These are phyloP conservation scores for Ganoderma meredithae DNA, from an alignment of 1,284 basidiomycete genomes.

Conservation along the genomic window DNA sequence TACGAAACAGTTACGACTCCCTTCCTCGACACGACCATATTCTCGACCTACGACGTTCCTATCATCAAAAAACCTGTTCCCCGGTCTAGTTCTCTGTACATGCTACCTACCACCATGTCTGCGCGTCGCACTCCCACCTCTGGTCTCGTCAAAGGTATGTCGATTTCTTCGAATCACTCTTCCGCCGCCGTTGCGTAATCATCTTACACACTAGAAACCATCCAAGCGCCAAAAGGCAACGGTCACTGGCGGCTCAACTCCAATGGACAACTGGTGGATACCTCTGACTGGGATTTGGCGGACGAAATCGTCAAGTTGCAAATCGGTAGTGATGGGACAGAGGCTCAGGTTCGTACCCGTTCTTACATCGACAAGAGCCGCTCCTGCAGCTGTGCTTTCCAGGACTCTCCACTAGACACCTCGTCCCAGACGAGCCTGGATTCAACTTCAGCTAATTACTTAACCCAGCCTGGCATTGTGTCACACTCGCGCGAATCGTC, in stretches of 20 bases:
- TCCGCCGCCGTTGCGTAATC: slow-evolving; percentile 14
- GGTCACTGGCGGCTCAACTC: slow-evolving; percentile 68
- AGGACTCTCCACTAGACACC: slow-evolving; percentile 76
- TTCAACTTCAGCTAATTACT: slow-evolving; percentile 68
- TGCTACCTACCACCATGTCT: slow-evolving; percentile 37
- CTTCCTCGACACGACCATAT: slow-evolving; percentile 48
- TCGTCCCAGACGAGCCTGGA: slow-evolving; percentile 73
- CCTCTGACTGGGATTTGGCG: slow-evolving; percentile 71
- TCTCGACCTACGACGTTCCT: slow-evolving; percentile 43
- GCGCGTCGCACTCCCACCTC: slow-evolving; percentile 39
- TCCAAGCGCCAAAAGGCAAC: slow-evolving; percentile 35
- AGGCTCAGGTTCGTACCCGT: slow-evolving; percentile 69
- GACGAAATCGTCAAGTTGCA: slow-evolving; percentile 77
- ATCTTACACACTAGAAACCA: slow-evolving; percentile 33
- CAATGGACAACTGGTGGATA: slow-evolving; percentile 68
- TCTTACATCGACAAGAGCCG: slow-evolving; percentile 62
- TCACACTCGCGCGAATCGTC: slow-evolving; percentile 82
- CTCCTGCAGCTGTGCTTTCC: slow-evolving; percentile 58
- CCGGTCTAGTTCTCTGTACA: slow-evolving; percentile 28
- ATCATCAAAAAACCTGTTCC: slow-evolving; percentile 46
- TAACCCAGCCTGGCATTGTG: slow-evolving; percentile 61
- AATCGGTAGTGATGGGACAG: slow-evolving; percentile 63
- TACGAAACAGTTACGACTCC: slow-evolving; percentile 65
- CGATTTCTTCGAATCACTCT: slow-evolving; percentile 3
- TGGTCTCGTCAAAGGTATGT: slow-evolving; percentile 39